A percentile compares a stretch with the other conserved stretches of the same genome.
phyloP scores from a whole-genome alignment of 306 rosid genomes.

The Canavalia gladiata region DNA sequence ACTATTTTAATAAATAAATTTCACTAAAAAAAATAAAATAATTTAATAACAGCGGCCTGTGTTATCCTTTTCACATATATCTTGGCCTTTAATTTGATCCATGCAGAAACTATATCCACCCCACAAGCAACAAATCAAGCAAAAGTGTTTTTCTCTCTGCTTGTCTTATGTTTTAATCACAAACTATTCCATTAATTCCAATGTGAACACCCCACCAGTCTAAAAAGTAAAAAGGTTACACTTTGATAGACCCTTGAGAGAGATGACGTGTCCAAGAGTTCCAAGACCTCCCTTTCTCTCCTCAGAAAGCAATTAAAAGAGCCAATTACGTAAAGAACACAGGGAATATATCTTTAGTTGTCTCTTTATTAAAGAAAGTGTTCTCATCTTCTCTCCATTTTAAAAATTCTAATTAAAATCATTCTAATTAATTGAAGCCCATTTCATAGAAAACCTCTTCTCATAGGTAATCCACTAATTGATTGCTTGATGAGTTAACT shows the following conservation, averaged over 20 bases:
- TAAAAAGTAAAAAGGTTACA: constrained; percentile 41
- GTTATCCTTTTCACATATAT: too few relatives aligned
- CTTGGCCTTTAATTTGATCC: too few relatives aligned
- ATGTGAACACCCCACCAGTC: too few relatives aligned
- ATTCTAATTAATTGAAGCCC: constrained; percentile 42
- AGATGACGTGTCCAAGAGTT: constrained; percentile 43
- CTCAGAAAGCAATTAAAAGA: constrained; percentile 56
- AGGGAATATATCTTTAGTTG: constrained; percentile 58
- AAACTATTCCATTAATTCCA: not conserved
- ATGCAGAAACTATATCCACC: too few relatives aligned
- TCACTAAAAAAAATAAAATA: too few relatives aligned
- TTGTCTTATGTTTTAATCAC: not conserved
- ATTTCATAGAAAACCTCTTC: constrained; percentile 52
- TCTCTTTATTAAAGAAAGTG: constrained; percentile 74
- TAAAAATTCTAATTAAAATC: constrained; percentile 40
- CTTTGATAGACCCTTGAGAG: constrained; percentile 39
- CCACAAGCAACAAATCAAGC: too few relatives aligned
- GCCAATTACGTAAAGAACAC: constrained; percentile 51
- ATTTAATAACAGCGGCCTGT: too few relatives aligned
- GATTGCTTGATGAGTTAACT: constrained; percentile 59
- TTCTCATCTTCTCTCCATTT: constrained; percentile 48
- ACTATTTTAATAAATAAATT: too few relatives aligned
- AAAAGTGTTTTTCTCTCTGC: too few relatives aligned
- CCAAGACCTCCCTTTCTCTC: constrained; percentile 64
- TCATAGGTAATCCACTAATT: constrained; percentile 46